Evolutionary conservation across 352 stramenopile species (phyloP).

Genomic region (Aphanomyces invadans): DNA sequence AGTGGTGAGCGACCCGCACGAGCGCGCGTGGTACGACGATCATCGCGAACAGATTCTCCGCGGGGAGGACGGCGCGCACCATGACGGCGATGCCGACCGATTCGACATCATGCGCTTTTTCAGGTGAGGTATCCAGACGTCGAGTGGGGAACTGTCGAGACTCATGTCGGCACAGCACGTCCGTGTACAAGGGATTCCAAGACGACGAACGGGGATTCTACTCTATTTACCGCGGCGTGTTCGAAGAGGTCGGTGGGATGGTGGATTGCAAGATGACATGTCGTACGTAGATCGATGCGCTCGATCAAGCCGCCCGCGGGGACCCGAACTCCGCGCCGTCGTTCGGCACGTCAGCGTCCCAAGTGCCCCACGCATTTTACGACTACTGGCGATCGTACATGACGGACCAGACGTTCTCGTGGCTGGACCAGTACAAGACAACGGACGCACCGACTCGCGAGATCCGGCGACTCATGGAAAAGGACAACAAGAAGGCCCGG

Average conservation of each 20-base stretch:
- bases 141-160: background rate
- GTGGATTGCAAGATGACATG: too few species aligned
- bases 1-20: slow-evolving; percentile 74
- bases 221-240: slow-evolving; percentile 59
- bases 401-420: slow-evolving; percentile 62
- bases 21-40: slow-evolving; percentile 86
- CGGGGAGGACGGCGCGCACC: slow-evolving; percentile 40
- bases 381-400: slow-evolving; percentile 72
- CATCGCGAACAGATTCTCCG: slow-evolving; percentile 81
- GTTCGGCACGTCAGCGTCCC: slow-evolving; percentile 38
- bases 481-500: slow-evolving; percentile 84
- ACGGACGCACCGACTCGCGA: slow-evolving; percentile 67
- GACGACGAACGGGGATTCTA: slow-evolving; percentile 71
- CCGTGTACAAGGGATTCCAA: slow-evolving; percentile 72
- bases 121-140: slow-evolving; percentile 30
- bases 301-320: slow-evolving; percentile 38
- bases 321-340: slow-evolving; percentile 29
- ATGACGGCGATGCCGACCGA: slow-evolving; percentile 27
- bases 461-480: slow-evolving; percentile 77
- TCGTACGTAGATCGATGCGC: slow-evolving; percentile 47
- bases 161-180: slow-evolving; percentile 28
- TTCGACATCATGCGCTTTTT: slow-evolving; percentile 79
- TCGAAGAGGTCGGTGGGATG: slow-evolving; percentile 65
- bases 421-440: slow-evolving; percentile 78
- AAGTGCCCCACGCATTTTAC: slow-evolving; percentile 46